phyloP scores from a whole-genome alignment of 2,329 filamentous ascomycete species.

The Pestalotiopsis sp. region DNA sequence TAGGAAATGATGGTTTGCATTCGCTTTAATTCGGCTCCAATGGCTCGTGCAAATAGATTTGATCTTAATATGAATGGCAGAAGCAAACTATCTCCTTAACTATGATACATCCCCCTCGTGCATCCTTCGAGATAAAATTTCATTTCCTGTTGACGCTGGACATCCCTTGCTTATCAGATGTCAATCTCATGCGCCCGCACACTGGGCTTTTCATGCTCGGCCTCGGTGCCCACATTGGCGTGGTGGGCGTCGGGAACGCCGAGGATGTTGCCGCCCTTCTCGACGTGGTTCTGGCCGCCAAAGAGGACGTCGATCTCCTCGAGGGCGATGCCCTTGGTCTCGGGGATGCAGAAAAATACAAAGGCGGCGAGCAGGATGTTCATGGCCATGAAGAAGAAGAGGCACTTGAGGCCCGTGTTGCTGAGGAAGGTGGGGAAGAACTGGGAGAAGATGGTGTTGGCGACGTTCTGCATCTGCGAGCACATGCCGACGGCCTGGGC shows the following conservation, averaged over 20 bases:
- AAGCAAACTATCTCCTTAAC: no score
- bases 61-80: no score
- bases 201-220: neutral
- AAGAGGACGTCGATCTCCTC: slow-evolving; percentile 61
- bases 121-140: no score
- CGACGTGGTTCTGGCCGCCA: slow-evolving; percentile 58
- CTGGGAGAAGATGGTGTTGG: slow-evolving; percentile 69
- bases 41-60: no score
- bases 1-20: no score
- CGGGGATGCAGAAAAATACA: slow-evolving; percentile 54
- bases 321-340: slow-evolving; percentile 52
- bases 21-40: no score
- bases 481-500: slow-evolving; percentile 72
- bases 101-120: no score
- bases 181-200: neutral
- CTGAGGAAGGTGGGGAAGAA: slow-evolving; percentile 71
- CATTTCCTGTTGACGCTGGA: no score
- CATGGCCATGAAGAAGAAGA: slow-evolving; percentile 44
- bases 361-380: slow-evolving; percentile 52
- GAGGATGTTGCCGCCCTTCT: slow-evolving; percentile 45
- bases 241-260: slow-evolving; percentile 5
- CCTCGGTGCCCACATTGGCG: neutral
- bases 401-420: slow-evolving; percentile 50
- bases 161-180: no score
- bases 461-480: slow-evolving; percentile 63